Conservation (phyloP, 495 filamentous ascomycete species). For the Hypoxylon subgilvum region DNA sequence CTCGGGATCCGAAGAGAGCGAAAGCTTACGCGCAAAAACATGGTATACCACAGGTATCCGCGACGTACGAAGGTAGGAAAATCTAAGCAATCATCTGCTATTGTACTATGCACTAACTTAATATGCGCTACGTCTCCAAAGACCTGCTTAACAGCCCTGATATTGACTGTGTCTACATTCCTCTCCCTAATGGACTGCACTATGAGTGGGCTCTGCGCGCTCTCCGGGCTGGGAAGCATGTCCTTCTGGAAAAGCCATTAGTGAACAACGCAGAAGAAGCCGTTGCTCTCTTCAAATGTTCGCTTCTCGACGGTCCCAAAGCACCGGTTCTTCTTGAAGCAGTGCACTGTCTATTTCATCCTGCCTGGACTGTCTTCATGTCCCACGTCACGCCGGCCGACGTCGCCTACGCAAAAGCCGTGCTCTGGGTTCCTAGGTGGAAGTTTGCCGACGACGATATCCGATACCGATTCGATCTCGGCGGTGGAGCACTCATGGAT, state of each 20-base stretch:
- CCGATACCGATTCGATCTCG: slow-evolving; percentile 59
- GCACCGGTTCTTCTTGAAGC: slow-evolving; percentile 64
- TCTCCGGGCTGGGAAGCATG: slow-evolving; percentile 62
- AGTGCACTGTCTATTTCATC: slow-evolving; percentile 63
- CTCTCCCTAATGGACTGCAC: slow-evolving; percentile 60
- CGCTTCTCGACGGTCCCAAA: slow-evolving; percentile 35
- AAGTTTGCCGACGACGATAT: slow-evolving; percentile 56
- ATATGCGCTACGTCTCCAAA: slow-evolving; percentile 6
- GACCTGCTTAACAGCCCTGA: slow-evolving; percentile 59
- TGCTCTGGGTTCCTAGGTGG: slow-evolving; percentile 38
- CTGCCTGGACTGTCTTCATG: slow-evolving; percentile 58
- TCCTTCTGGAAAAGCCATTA: slow-evolving; percentile 64
- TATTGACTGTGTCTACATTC: slow-evolving; percentile 60
- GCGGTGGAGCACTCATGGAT: slow-evolving; percentile 67
- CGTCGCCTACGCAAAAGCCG: slow-evolving; percentile 46
- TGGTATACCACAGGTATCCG: slow-evolving; percentile 60
- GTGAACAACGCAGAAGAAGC: slow-evolving; percentile 59
- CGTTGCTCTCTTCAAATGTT: slow-evolving; percentile 51
- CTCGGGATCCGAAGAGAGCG: slow-evolving; percentile 60
- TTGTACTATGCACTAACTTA: slow-evolving; percentile 1
- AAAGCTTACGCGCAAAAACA: slow-evolving; percentile 63
- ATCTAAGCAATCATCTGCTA: not conserved
- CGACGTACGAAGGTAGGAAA: slow-evolving; percentile 52
- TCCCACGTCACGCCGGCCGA: slow-evolving; percentile 47
- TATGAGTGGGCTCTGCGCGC: slow-evolving; percentile 60